Evolutionary conservation across 768 basidiomycete species (phyloP).

Genomic region (Omphalotus guepiniiformis): DNA sequence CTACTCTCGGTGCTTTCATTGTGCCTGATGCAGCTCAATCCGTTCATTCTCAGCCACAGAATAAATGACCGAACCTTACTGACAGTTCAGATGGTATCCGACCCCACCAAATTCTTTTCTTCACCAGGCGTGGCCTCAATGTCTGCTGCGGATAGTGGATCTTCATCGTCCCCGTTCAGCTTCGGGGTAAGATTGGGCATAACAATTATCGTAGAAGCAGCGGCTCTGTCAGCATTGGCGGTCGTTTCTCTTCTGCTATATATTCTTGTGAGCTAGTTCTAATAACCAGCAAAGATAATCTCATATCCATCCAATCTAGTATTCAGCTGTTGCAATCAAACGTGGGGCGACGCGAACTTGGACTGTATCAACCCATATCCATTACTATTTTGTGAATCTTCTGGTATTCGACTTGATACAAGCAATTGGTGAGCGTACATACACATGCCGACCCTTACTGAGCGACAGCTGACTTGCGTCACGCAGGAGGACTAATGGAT

Average conservation of each 20-base stretch:
- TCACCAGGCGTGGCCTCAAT: background rate
- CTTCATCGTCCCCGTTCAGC: conserved; percentile 14
- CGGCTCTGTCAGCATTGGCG: conserved; percentile 24
- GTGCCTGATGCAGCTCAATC: too few species aligned
- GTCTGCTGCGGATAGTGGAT: conserved; percentile 1
- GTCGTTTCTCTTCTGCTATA: conserved; percentile 24
- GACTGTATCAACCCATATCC: conserved; percentile 27
- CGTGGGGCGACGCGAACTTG: conserved; percentile 22
- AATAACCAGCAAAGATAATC: background rate
- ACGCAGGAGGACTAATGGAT: conserved; percentile 34
- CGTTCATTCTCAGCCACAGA: too few species aligned
- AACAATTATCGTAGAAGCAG: conserved; percentile 25
- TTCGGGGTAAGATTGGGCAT: conserved; percentile 25
- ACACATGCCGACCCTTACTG: background rate
- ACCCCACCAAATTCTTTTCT: too few species aligned
- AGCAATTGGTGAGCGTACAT: conserved; percentile 24
- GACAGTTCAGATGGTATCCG: too few species aligned
- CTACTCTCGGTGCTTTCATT: too few species aligned
- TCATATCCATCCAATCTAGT: conserved; percentile 13
- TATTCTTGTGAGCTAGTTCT: conserved; percentile 20
- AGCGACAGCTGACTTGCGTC: background rate
- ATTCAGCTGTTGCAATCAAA: conserved; percentile 22
- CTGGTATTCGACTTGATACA: conserved; percentile 28
- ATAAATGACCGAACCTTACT: too few species aligned
- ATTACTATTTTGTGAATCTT: conserved; percentile 29